Percentiles rank a stretch among this genome's conserved stretches.
Conservation (phyloP, 345 rosid genomes). For the Aquilaria yunnanensis region DNA sequence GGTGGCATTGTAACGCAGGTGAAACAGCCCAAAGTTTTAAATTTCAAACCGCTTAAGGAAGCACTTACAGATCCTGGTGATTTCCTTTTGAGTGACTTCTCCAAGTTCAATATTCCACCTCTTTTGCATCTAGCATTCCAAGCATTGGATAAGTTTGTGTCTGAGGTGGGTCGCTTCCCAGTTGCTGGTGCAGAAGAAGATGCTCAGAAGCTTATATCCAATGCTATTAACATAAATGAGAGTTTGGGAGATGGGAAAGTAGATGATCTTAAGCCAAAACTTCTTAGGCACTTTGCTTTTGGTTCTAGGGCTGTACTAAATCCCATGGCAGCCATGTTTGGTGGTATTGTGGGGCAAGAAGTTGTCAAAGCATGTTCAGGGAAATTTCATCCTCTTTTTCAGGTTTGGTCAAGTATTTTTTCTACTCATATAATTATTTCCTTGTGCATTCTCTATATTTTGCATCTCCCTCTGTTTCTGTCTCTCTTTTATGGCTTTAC, state of each 20-base stretch:
- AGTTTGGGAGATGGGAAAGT: slow-evolving; percentile 63
- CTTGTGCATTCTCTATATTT: neutral
- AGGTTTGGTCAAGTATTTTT: slow-evolving; percentile 35
- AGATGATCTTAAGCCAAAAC: slow-evolving; percentile 70
- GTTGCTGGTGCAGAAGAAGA: slow-evolving; percentile 91
- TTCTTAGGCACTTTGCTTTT: slow-evolving; percentile 77
- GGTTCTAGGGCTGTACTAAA: slow-evolving; percentile 95
- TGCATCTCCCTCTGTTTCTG: no score
- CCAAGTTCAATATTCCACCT: slow-evolving; percentile 91
- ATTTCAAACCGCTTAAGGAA: slow-evolving; percentile 82
- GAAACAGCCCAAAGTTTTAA: slow-evolving; percentile 80
- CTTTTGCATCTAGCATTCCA: slow-evolving; percentile 90
- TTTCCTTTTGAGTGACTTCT: slow-evolving; percentile 88
- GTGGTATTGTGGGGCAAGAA: slow-evolving; percentile 97
- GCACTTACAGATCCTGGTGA: slow-evolving; percentile 93
- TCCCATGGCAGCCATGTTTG: slow-evolving; percentile 99
- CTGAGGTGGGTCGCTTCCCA: slow-evolving; percentile 71
- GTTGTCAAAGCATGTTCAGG: slow-evolving; percentile 99
- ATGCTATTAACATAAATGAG: slow-evolving; percentile 58
- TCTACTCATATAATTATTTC: neutral
- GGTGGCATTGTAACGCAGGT: slow-evolving; percentile 98
- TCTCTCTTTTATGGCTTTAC: no score
- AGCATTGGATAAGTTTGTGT: slow-evolving; percentile 76
- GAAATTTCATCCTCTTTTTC: slow-evolving; percentile 93
- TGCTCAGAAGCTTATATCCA: slow-evolving; percentile 65